Percentiles rank a stretch among this genome's conserved stretches.
Conservation (phyloP, 371 early-diverging fungal genomes). For the Saksenaea oblongispora region DNA sequence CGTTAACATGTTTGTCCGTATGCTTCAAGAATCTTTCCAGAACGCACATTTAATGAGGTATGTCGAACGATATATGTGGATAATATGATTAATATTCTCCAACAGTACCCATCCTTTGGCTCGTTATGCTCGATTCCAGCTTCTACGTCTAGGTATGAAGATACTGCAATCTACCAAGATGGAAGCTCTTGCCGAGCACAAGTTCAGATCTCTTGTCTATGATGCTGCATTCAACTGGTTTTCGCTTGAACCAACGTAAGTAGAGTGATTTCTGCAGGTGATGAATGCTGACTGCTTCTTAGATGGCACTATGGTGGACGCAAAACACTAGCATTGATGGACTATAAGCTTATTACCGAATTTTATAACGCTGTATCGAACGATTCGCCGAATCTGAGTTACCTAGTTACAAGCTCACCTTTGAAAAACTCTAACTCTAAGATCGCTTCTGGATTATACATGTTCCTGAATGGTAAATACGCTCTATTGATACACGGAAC, state of each 20-base stretch:
- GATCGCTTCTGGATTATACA: conserved; percentile 43
- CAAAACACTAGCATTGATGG: conserved; percentile 62
- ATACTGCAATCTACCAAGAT: conserved; percentile 70
- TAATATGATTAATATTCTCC: not conserved
- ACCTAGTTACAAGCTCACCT: conserved; percentile 50
- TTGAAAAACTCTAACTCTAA: conserved; percentile 39
- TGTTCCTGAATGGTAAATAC: conserved; percentile 40
- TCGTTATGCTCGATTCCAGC: conserved; percentile 77
- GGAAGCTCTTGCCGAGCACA: conserved; percentile 67
- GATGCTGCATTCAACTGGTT: conserved; percentile 78
- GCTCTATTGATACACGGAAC: too few species aligned
- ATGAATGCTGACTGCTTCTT: not conserved
- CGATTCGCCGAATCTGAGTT: conserved; percentile 62
- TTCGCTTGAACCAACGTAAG: conserved; percentile 62
- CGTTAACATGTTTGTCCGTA: conserved; percentile 71
- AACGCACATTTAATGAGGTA: conserved; percentile 58
- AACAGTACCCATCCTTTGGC: conserved; percentile 72
- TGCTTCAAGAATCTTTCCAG: conserved; percentile 76
- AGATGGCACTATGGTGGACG: conserved; percentile 74
- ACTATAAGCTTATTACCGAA: conserved; percentile 69
- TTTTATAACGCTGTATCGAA: conserved; percentile 67
- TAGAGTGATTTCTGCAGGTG: conserved; percentile 13
- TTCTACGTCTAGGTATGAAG: conserved; percentile 77
- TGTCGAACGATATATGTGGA: not conserved
- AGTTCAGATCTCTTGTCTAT: conserved; percentile 66